Conservation (phyloP, 1,139 yeast genomes). For the Scheffersomyces cryptocercus region DNA sequence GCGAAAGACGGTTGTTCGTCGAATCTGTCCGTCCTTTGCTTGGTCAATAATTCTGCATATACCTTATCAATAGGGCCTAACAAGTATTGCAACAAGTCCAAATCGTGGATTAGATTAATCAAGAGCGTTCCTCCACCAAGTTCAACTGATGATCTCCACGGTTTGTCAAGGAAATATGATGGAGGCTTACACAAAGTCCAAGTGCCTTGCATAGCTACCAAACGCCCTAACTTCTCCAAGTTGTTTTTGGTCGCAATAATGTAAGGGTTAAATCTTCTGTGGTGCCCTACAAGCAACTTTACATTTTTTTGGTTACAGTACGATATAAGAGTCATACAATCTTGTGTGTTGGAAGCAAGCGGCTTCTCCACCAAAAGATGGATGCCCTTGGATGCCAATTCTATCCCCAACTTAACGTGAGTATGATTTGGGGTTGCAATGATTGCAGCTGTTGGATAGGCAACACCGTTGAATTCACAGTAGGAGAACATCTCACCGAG, state of each 20-base stretch:
- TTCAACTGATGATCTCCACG: constrained; percentile 39
- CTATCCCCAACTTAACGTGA: constrained; percentile 34
- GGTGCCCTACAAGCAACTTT: constrained; percentile 43
- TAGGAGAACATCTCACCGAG: constrained; percentile 28
- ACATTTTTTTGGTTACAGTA: constrained; percentile 26
- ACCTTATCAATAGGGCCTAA: constrained; percentile 41
- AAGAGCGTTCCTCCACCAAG: constrained; percentile 43
- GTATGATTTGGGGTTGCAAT: constrained; percentile 47
- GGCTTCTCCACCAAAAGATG: constrained; percentile 46
- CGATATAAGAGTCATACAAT: constrained; percentile 33
- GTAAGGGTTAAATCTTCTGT: constrained; percentile 45
- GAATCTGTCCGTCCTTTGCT: constrained; percentile 25
- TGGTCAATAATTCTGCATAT: constrained; percentile 38
- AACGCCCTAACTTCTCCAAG: constrained; percentile 29
- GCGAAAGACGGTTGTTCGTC: constrained; percentile 1
- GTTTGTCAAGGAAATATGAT: constrained; percentile 35
- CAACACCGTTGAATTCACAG: constrained; percentile 23
- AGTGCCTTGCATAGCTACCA: constrained; percentile 42
- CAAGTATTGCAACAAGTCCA: constrained; percentile 42
- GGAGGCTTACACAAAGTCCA: constrained; percentile 43
- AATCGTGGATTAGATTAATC: constrained; percentile 44
- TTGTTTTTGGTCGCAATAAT: constrained; percentile 36
- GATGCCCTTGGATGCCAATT: constrained; percentile 36
- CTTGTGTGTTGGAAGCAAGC: constrained; percentile 37
- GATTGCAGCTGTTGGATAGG: constrained; percentile 43